Base-by-base conservation (phyloP, 2,329 filamentous ascomycete genomes). In the Cercospora beticola region DNA sequence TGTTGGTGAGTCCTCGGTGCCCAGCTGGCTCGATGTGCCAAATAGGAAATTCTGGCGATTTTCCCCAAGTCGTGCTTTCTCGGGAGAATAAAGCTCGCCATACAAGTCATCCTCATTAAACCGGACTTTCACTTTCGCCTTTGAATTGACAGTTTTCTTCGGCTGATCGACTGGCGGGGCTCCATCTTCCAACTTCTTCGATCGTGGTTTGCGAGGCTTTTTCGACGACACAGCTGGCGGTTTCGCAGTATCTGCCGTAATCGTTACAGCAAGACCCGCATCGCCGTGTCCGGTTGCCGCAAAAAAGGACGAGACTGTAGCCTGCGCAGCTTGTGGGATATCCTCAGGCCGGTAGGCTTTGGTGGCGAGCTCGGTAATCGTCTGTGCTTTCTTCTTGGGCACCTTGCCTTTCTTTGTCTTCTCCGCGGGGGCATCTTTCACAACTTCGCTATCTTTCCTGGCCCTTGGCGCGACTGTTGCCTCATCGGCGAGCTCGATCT, bases 21-120 rank as follows among this genome's bases (percentile, higher is more conserved):
- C 90, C 26, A 97, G 81, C 77, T 97, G 93, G 77, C 93, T 96
- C 1, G 91, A 94, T 0, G 92, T 95, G 0, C 92, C 93, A 79
- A 97, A 97, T 0, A 96, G 81, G 75, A 94, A 92, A 68, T 93
- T 88, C 77, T 95, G 93, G 1, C 86, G 83, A 3, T 86, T 83
- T 14, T 91, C 86, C 72, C 90, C 86, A 63, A 86, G 86, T 54
- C 90, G 79, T 1, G 92, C 93, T 26, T 90, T 86, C 59, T 82
- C 83, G 0, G 92, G 92, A 0, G 91, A 92, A 10, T 92, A 81
- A 2, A 96, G 78, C 18, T 70, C 65, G 6, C 70, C 71, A 21
- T 68, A 64, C 28, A 61, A 54, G 23, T 72, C 69, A 8, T 66
- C 66, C 52, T 74, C 71, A 16, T 74, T 69, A 54, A 70, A 70